Evolutionary conservation across 208 protist species (phyloP), one percentile per base, ranked within the genome.

Genomic region (Trypanosoma congolense): DNA sequence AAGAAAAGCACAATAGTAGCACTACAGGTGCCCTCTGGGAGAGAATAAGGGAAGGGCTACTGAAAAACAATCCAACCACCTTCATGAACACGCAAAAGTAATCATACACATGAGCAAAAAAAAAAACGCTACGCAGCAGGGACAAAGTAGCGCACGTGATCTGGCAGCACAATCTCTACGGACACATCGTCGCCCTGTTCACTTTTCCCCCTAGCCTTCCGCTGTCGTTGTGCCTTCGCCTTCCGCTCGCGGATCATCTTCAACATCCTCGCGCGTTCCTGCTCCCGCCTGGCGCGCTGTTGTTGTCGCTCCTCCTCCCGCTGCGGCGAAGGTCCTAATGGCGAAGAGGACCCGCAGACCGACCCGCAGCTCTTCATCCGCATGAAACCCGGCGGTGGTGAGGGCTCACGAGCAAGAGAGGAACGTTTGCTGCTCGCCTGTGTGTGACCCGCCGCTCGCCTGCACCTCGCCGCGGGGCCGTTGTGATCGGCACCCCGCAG

Each of bases 221-320:
- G 45, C 42, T 69, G 56, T 40, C 50, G 47, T 45, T 71, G 71
- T 10, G 67, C 70, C n/a, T 79, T 71, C 9, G 67, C 66, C 51
- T 82, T 81, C 58, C 73, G 76, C 28, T 79, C 69, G 4, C 61
- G 74, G 45, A 91, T 91, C 40, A 83, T 76, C 56, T 78, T 72
- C 66, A 80, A 74, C 79, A 90, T 84, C n/a, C 70, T 70, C 45
- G 66, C 64, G 3, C 83, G 78, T 41, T 91, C 77, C 46, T 59
- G 64, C 46, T 91, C 79, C 4, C 83, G 70, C 53, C 78, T 79
- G 47, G 77, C 80, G n/a, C 75, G 68, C 3, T 67, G 66, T n/a
- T 50, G 42, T 30, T 59, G 62, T 41, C 77, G 66, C 54, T 73
- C 71, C 41, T 66, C 64, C 47, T 80, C 83, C 24, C 25, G 35